These are phyloP conservation scores for Daldinia vernicosa DNA, from an alignment of 495 filamentous ascomycete species.

Conservation along the genomic window DNA sequence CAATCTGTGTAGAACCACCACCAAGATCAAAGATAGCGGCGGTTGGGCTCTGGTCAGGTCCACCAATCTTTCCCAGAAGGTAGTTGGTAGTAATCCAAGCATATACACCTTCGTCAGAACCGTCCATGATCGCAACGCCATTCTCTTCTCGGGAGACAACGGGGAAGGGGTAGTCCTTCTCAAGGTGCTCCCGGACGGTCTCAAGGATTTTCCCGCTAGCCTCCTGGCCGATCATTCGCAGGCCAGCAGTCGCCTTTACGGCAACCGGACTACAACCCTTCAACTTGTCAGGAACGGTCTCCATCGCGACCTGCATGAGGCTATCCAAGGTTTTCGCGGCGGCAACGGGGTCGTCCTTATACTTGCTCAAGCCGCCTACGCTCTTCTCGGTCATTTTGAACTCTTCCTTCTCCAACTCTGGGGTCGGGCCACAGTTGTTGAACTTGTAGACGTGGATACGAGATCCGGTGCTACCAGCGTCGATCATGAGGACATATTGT, in stretches of 20 bases:
- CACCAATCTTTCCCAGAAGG: slow-evolving; percentile 95
- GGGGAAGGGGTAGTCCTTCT: slow-evolving; percentile 91
- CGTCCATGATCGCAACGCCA: slow-evolving; percentile 95
- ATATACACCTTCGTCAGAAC: slow-evolving; percentile 95
- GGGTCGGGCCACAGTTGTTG: slow-evolving; percentile 96
- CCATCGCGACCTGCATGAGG: slow-evolving; percentile 84
- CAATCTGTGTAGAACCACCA: slow-evolving; percentile 96
- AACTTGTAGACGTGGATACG: slow-evolving; percentile 98
- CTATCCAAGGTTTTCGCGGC: slow-evolving; percentile 90
- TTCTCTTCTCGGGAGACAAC: slow-evolving; percentile 84
- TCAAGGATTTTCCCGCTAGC: slow-evolving; percentile 84
- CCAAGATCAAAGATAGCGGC: slow-evolving; percentile 94
- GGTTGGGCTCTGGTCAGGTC: slow-evolving; percentile 85
- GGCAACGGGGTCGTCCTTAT: slow-evolving; percentile 80
- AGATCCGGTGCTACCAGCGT: slow-evolving; percentile 96
- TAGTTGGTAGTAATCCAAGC: slow-evolving; percentile 99
- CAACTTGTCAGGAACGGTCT: slow-evolving; percentile 83
- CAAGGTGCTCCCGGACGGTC: slow-evolving; percentile 83
- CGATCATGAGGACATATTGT: slow-evolving; percentile 98
- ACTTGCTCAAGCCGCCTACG: slow-evolving; percentile 86
- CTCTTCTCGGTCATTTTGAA: slow-evolving; percentile 89
- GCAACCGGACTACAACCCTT: slow-evolving; percentile 89
- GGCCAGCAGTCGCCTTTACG: slow-evolving; percentile 94
- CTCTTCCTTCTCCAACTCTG: slow-evolving; percentile 90
- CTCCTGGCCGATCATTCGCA: slow-evolving; percentile 84